Evolutionary conservation across 78 protist species (phyloP).

Genomic region (Mastigamoeba balamuthi): DNA sequence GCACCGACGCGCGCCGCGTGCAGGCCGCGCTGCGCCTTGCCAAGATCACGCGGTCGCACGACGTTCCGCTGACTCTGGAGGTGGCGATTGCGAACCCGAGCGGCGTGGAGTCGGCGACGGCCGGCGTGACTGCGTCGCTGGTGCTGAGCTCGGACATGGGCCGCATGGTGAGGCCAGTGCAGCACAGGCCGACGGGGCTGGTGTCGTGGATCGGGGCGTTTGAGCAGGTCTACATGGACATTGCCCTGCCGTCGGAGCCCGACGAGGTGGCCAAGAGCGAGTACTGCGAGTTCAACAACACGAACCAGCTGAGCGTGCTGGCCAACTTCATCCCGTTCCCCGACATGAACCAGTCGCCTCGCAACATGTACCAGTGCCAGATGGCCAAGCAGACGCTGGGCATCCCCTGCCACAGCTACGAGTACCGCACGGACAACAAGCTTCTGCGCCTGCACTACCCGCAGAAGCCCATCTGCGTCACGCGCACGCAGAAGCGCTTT

Average conservation of each 20-base stretch:
- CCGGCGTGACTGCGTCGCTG: background rate
- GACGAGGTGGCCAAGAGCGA: slow-evolving; percentile 25
- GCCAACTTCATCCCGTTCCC: slow-evolving; percentile 96
- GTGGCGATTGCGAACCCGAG: background rate
- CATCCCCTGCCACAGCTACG: slow-evolving; percentile 55
- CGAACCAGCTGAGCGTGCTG: slow-evolving; percentile 69
- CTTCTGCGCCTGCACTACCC: slow-evolving; percentile 69
- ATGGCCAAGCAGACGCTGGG: slow-evolving; percentile 98
- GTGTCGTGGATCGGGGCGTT: slow-evolving; percentile 79
- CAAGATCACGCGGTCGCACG: background rate
- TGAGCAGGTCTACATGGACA: slow-evolving; percentile 87
- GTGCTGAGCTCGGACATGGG: slow-evolving; percentile 59
- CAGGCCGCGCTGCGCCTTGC: background rate
- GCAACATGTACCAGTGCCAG: slow-evolving; percentile 96
- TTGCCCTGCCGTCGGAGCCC: slow-evolving; percentile 48
- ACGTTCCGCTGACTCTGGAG: background rate
- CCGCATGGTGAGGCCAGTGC: slow-evolving; percentile 88
- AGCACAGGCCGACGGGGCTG: slow-evolving; percentile 18
- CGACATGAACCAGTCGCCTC: slow-evolving; percentile 93
- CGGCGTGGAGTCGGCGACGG: background rate
- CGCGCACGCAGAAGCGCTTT: slow-evolving; percentile 31
- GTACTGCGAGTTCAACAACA: slow-evolving; percentile 7
- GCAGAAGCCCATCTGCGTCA: slow-evolving; percentile 57
- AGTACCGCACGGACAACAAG: slow-evolving; percentile 90
- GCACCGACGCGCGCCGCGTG: background rate